Base-by-base conservation (phyloP, 2,329 filamentous ascomycete genomes). In the Aspergillus brunneoviolaceus region DNA sequence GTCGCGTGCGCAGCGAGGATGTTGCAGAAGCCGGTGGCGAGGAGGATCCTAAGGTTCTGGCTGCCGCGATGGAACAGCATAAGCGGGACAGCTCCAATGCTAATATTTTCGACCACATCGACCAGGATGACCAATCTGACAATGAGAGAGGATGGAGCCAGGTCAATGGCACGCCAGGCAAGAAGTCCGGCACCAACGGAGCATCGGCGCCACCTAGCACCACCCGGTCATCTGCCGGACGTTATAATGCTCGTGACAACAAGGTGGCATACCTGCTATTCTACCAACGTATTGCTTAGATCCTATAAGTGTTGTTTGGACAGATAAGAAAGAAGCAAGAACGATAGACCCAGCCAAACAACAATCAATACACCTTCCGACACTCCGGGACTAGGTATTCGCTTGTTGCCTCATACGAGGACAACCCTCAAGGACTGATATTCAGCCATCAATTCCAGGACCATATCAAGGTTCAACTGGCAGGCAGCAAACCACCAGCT, bases 231-330 rank as follows among this genome's bases (percentile, higher is more conserved):
- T 80, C 73, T 82, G 86, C 77, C 50, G 76, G 76, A 58, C 74
- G 77, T 75, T 87, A 87, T 68, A 83, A 82, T 19, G 77, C 90
- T 72, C 92, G 91, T 77, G 94, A 98, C 76, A 96, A 94, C 82
- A 96, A 96, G 82, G 94, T 97, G 60, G 95, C 95, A 4, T 99
- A 99, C 78, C 86, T 99, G 66, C 80, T 99, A 72, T 96, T 99
- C 79, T 99, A 99, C 76, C 89, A 97, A 80, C 87, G 87, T 70
- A 85, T 95, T 60, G 70, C 66, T 59, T 75, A 64, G 72, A 60
- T 52, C 14, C 25, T 29, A n/a, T 49, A 21, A 47, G 53, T 25
- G 42, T 48, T 23, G n/a, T 19, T 48, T 25, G 21, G 35, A 33
- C 19, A 49, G 29, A 48, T 48, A 12, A 47, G 31, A 55, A 42